Evolutionary conservation across 371 early-diverging fungal species (phyloP), one percentile per base, ranked within the genome.

Genomic region (Encephalitozoon hellem): DNA sequence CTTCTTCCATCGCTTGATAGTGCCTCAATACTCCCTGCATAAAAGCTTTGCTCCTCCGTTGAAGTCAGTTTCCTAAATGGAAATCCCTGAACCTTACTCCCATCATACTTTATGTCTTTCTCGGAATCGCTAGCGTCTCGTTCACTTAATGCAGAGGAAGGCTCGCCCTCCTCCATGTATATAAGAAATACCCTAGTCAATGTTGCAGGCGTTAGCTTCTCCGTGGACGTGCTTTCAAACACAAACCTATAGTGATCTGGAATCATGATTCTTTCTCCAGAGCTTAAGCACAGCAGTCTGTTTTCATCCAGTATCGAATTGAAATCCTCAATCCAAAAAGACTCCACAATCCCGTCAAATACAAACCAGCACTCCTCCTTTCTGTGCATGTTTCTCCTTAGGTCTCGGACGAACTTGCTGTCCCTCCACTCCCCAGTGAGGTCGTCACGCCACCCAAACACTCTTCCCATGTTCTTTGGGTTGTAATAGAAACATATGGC

Each of bases 401-500:
- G 87, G 41, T 95, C 89, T 74, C 91, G 91, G 9, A 97, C 9
- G 77, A 97, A 97, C 53, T 94, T 85, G 76, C 96, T 95, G 82
- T 97, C 98, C 3, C 91, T 94, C 98, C 98, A 97, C 84, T 96
- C 96, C 76, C 96, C 90, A n/a, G 95, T 96, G 0, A 95, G 93
- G 21, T 90, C 87, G 82, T 97, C 95, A 74, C 94, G 86, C 18
- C 89, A 90, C 79, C 97, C 97, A 79, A 96, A 97, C 30, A 97
- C 85, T 0, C 89, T 89, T 71, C 95, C 93, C 84, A 96, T 96
- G 25, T 91, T 89, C 82, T 95, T 90, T 21, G 97, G 92, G 84
- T 97, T 97, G 26, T 97, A 94, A 82, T 96, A 94, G 74, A 97
- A 94, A 26, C 93, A 90, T 73, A 94, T 92, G 12, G 90, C 87